Conservation (phyloP, 2,329 filamentous ascomycete genomes). For the Beauveria rudraprayagi region DNA sequence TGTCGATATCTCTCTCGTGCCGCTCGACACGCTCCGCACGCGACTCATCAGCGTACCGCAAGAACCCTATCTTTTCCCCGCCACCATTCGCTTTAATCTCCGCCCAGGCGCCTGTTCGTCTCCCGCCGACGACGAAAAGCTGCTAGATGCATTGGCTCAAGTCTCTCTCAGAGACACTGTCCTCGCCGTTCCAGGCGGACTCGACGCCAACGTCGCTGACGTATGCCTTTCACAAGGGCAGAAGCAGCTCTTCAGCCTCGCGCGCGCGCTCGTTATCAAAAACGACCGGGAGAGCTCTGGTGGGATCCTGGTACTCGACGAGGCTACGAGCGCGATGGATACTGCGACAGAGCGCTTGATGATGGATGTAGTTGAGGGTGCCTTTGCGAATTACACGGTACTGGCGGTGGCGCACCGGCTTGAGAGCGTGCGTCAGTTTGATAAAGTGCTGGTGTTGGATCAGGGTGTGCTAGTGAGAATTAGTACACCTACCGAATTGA, state of each 20-base stretch:
- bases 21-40: conserved; percentile 9
- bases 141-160: no score
- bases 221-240: neutral
- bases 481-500: neutral
- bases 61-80: conserved; percentile 11
- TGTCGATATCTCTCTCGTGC: conserved; percentile 6
- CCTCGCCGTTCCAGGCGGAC: no score
- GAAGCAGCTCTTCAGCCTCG: no score
- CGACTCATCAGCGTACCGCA: conserved; percentile 13
- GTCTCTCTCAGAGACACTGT: no score
- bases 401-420: conserved; percentile 5
- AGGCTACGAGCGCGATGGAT: conserved; percentile 10
- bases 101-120: neutral
- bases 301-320: conserved; percentile 5
- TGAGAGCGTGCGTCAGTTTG: conserved; percentile 1
- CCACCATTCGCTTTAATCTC: conserved; percentile 3
- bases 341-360: conserved; percentile 4
- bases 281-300: no score
- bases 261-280: no score
- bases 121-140: no score
- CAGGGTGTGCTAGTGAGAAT: neutral
- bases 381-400: neutral
- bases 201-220: no score
- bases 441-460: conserved; percentile 1
- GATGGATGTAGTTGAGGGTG: neutral